Conservation (phyloP, 2,329 filamentous ascomycete species). For the Aschersonia sp. region DNA sequence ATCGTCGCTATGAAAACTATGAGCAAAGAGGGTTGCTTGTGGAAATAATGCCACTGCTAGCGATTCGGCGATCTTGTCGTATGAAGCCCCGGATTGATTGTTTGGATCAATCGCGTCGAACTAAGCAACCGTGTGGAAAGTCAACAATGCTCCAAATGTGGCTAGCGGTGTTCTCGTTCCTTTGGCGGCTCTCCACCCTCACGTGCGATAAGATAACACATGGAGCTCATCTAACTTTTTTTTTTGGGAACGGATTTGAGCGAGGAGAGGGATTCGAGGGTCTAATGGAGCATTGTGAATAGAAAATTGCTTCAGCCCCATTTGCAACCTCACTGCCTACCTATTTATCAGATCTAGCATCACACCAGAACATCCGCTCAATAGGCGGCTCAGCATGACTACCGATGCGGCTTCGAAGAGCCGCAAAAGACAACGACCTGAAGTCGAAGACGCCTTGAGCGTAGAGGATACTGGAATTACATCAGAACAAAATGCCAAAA, state of each 20-base stretch:
- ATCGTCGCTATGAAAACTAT: constrained; percentile 16
- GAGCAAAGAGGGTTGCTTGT: neutral
- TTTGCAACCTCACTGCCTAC: too few relatives aligned
- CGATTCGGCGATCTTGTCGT: too few relatives aligned
- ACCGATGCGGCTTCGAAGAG: constrained; percentile 9
- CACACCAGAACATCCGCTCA: too few relatives aligned
- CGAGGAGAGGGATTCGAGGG: too few relatives aligned
- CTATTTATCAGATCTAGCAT: too few relatives aligned
- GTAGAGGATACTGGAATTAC: constrained; percentile 17
- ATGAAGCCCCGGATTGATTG: constrained; percentile 4
- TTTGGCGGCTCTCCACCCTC: constrained; percentile 10
- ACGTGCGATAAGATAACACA: constrained; percentile 18
- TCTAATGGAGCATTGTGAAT: too few relatives aligned
- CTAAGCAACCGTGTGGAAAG: constrained; percentile 8
- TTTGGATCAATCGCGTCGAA: constrained; percentile 13
- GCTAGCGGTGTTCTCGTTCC: constrained; percentile 10
- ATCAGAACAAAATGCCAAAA: constrained; percentile 29
- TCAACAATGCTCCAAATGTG: constrained; percentile 18
- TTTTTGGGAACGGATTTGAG: neutral
- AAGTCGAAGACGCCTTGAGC: constrained; percentile 15
- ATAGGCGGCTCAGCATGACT: neutral
- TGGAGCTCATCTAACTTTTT: neutral
- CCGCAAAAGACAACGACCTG: constrained; percentile 20
- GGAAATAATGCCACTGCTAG: too few relatives aligned
- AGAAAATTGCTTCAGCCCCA: too few relatives aligned